A percentile compares a stretch with the other conserved stretches of the same genome.
Conservation (phyloP, 2,329 filamentous ascomycete species). For the Clonostachys sp. region DNA sequence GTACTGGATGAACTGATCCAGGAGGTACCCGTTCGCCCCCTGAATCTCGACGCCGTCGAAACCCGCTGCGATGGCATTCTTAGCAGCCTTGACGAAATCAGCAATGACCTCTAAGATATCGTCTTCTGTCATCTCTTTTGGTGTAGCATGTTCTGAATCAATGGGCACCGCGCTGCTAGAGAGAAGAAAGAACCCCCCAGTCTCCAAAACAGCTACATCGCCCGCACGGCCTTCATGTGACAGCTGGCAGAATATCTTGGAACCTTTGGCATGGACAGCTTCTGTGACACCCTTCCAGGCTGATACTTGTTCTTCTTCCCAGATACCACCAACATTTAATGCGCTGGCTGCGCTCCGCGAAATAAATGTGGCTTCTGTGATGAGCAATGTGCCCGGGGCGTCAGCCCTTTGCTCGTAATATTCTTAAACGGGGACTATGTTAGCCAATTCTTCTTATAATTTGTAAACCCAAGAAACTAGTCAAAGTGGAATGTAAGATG, state of each 20-base stretch:
- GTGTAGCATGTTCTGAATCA: slow-evolving; percentile 27
- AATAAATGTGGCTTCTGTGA: slow-evolving; percentile 41
- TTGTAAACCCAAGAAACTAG: background rate
- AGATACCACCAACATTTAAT: slow-evolving; percentile 48
- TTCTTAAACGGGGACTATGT: background rate
- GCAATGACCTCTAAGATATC: slow-evolving; percentile 60
- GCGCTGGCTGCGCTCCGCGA: slow-evolving; percentile 35
- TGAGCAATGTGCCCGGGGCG: slow-evolving; percentile 31
- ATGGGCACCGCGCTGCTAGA: slow-evolving; percentile 15
- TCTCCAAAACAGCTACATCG: background rate
- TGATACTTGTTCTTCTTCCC: slow-evolving; percentile 43
- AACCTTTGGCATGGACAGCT: slow-evolving; percentile 56
- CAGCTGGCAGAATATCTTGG: slow-evolving; percentile 56
- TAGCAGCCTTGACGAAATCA: slow-evolving; percentile 48
- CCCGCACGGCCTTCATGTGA: slow-evolving; percentile 37
- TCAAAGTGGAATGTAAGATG: background rate
- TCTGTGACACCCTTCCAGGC: slow-evolving; percentile 56
- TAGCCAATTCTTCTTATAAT: background rate
- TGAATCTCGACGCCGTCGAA: slow-evolving; percentile 39
- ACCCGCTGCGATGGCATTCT: slow-evolving; percentile 53
- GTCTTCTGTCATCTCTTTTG: slow-evolving; percentile 57
- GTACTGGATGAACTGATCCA: slow-evolving; percentile 30
- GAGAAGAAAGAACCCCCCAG: background rate
- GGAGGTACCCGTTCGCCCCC: slow-evolving; percentile 30
- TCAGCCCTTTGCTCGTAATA: slow-evolving; percentile 36